Evolutionary conservation across 2,329 filamentous ascomycete genomes (phyloP).

Genomic region (Neopestalotiopsis sp.): DNA sequence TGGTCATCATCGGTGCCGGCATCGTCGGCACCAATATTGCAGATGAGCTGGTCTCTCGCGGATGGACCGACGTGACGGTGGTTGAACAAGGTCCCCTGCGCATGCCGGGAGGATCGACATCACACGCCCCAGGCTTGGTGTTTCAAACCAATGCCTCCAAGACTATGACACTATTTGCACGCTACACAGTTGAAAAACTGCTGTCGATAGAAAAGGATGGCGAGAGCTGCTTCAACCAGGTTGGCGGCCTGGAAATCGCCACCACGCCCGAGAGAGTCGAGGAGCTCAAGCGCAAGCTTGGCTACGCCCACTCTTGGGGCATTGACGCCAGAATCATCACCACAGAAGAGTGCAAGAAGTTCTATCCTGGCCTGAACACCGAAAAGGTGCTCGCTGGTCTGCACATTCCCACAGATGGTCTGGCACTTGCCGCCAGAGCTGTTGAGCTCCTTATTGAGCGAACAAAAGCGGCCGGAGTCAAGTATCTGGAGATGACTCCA

Average conservation of each 20-base stretch:
- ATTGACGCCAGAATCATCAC: constrained; percentile 58
- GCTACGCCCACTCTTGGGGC: constrained; percentile 65
- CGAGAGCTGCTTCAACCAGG: constrained; percentile 61
- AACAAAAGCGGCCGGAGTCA: constrained; percentile 61
- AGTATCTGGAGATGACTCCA: constrained; percentile 58
- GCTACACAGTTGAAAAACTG: constrained; percentile 67
- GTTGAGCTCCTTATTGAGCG: constrained; percentile 65
- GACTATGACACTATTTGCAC: constrained; percentile 62
- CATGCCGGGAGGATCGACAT: constrained; percentile 69
- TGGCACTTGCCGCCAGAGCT: constrained; percentile 65
- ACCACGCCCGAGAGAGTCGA: constrained; percentile 62
- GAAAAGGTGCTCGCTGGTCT: constrained; percentile 61
- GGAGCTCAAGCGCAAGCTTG: constrained; percentile 67
- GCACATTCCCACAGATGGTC: constrained; percentile 64
- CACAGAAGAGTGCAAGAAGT: constrained; percentile 54
- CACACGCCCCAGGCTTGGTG: constrained; percentile 67
- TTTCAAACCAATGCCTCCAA: constrained; percentile 66
- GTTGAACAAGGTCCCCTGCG: constrained; percentile 66
- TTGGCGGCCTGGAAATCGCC: constrained; percentile 67
- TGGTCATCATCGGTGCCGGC: constrained; percentile 67
- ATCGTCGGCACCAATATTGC: constrained; percentile 69
- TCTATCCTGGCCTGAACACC: constrained; percentile 60
- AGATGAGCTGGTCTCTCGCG: constrained; percentile 65
- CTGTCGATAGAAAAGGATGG: constrained; percentile 46
- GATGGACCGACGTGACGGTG: constrained; percentile 68